A percentile compares a stretch with the other conserved stretches of the same genome.
These are phyloP conservation scores for Moesziomyces sp. DNA, from an alignment of 1,284 basidiomycete genomes.

Conservation along the genomic window DNA sequence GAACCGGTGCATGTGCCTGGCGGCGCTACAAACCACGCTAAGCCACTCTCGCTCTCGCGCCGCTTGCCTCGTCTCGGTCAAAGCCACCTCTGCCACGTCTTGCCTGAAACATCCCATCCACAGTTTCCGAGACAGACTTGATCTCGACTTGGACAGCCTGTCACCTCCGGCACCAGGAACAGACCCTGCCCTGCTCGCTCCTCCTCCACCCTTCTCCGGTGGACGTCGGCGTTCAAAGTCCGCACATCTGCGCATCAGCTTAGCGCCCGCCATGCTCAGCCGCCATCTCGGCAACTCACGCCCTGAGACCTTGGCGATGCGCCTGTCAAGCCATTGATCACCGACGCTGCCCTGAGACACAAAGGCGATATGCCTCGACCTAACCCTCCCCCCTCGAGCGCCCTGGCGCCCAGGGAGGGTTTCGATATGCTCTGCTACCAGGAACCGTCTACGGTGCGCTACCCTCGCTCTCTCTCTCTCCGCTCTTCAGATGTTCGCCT, in stretches of 20 bases:
- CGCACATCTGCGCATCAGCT: background rate
- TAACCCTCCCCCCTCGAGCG: too few species aligned
- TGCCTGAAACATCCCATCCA: constrained; percentile 2
- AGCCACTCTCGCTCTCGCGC: too few species aligned
- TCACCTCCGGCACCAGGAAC: background rate
- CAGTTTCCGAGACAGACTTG: constrained; percentile 16
- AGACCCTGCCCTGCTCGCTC: background rate
- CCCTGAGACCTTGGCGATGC: background rate
- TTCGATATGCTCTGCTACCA: too few species aligned
- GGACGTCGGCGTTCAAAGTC: background rate
- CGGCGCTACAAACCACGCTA: background rate
- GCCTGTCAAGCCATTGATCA: background rate
- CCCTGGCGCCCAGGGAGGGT: too few species aligned
- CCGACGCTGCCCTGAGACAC: background rate
- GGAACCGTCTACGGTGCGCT: too few species aligned
- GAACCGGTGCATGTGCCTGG: background rate
- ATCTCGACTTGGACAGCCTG: constrained; percentile 10
- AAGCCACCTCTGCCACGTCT: background rate
- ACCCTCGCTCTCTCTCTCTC: background rate
- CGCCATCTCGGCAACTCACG: background rate
- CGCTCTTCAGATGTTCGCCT: too few species aligned
- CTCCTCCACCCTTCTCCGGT: too few species aligned
- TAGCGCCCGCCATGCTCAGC: background rate
- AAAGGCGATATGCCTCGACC: background rate
- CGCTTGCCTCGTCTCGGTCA: background rate